Evolutionary conservation across 2,329 filamentous ascomycete species (phyloP), one percentile per base, ranked within the genome.

Genomic region (Gnomoniopsis smithogilvyi): DNA sequence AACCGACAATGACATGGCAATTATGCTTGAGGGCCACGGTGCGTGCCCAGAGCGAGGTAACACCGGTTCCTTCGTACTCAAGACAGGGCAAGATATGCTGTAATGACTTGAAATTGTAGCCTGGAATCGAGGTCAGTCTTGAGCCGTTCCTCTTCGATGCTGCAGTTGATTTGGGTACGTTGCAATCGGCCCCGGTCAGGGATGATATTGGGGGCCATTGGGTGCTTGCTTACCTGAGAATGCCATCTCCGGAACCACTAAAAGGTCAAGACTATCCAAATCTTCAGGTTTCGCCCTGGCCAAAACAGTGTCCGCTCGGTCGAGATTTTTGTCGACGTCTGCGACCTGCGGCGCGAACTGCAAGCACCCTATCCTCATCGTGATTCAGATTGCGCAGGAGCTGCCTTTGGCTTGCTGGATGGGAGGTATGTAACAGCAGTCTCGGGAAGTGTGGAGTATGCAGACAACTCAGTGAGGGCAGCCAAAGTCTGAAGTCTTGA

Each of bases 71-170:
- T 0, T 83, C 83, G 0, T 78, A 81, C 67, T 95, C 91, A 3
- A 94, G 82, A 64, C 79, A 89, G 0, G 89, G 88, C 1, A 74
- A 73, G 47, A 94, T 92, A 1, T 91, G 80, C 34, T 82, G 75
- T 2, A 91, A 70, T 0, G 86, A 89, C 46, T 82, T 80, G 75
- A 93, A 94, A 69, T 92, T 92, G 76, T 93, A 95, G 33, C 91
- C 89, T 85, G 15, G 38, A 52, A 8, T 41, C 30, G 57, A 48
- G 61, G 21, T 56, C 14, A 53, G 52, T 30, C 11, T 36, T 12
- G 12, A 15, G n/a, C 22, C 10, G n/a, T 33, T 19, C 12, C 41
- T 21, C 38, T 11, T 45, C 21, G 22, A 34, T 50, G 11, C 15
- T 22, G n/a, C 2, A 30, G 14, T 21, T 6, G 17, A 12, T 26